Percentiles rank a stretch among this genome's conserved stretches.
Evolutionary conservation across 2,329 filamentous ascomycete species (phyloP).

Genomic region (Truncatella angustata): DNA sequence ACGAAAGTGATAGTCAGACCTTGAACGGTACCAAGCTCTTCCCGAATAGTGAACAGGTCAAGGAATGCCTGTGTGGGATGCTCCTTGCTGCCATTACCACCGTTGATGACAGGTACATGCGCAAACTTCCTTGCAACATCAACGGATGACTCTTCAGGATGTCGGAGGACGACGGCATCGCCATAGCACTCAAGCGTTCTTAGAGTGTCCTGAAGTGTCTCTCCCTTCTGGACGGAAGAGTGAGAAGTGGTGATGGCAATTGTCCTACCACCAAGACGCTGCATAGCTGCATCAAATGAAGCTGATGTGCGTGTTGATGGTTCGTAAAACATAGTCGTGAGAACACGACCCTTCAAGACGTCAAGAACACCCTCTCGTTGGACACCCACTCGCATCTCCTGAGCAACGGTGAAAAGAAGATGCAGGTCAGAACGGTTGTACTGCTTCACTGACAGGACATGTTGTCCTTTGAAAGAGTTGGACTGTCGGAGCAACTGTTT

Average conservation of each 20-base stretch:
- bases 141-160: constrained; percentile 79
- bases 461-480: constrained; percentile 84
- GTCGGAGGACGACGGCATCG: constrained; percentile 93
- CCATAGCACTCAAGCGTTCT: constrained; percentile 92
- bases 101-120: constrained; percentile 91
- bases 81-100: constrained; percentile 92
- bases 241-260: constrained; percentile 78
- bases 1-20: constrained; percentile 95
- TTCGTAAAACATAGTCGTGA: constrained; percentile 96
- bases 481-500: constrained; percentile 68
- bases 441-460: constrained; percentile 89
- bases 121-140: constrained; percentile 84
- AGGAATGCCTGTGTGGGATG: constrained; percentile 97
- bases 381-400: constrained; percentile 95
- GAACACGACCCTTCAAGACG: constrained; percentile 78
- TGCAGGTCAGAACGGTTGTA: constrained; percentile 87
- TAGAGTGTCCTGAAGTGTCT: constrained; percentile 89
- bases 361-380: constrained; percentile 89
- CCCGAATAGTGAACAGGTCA: constrained; percentile 96
- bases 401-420: constrained; percentile 90
- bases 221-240: constrained; percentile 91
- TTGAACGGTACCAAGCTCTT: constrained; percentile 93
- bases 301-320: constrained; percentile 93
- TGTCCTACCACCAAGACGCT: constrained; percentile 87
- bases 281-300: constrained; percentile 98